Conservation (phyloP, 2,329 filamentous ascomycete species). For the Thelonectria rubi region DNA sequence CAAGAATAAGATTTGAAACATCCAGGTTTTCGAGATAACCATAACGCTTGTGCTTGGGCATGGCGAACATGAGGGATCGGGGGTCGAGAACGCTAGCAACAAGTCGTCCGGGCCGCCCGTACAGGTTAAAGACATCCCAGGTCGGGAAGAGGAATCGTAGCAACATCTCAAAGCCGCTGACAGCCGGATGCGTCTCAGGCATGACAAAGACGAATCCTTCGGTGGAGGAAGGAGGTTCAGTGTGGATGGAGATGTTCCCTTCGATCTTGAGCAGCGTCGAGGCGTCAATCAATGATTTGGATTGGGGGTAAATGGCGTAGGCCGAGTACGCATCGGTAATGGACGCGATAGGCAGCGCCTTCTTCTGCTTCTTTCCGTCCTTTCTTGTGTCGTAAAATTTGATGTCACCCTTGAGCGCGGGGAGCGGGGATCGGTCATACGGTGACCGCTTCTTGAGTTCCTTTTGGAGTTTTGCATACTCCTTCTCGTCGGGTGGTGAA, state of each 20-base stretch:
- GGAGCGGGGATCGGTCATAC: constrained; percentile 77
- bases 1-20: constrained; percentile 80
- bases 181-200: constrained; percentile 92
- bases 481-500: constrained; percentile 91
- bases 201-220: constrained; percentile 98
- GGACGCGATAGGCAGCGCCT: constrained; percentile 87
- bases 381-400: constrained; percentile 89
- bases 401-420: constrained; percentile 83
- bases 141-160: constrained; percentile 91
- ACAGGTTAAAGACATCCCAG: constrained; percentile 91
- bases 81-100: constrained; percentile 88
- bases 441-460: constrained; percentile 81
- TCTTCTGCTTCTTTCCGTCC: constrained; percentile 87
- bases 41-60: constrained; percentile 87
- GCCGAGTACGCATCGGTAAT: constrained; percentile 91
- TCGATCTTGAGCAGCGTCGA: constrained; percentile 95
- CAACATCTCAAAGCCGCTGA: constrained; percentile 95
- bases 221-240: constrained; percentile 76
- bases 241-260: constrained; percentile 88
- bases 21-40: constrained; percentile 92
- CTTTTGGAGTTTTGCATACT: constrained; percentile 84
- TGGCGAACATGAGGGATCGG: constrained; percentile 96
- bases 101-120: constrained; percentile 86
- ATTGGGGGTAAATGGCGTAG: constrained; percentile 95
- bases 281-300: constrained; percentile 91